Evolutionary conservation across 169 alveolate genomes (phyloP).

Genomic region (Plasmodium vinckei): DNA sequence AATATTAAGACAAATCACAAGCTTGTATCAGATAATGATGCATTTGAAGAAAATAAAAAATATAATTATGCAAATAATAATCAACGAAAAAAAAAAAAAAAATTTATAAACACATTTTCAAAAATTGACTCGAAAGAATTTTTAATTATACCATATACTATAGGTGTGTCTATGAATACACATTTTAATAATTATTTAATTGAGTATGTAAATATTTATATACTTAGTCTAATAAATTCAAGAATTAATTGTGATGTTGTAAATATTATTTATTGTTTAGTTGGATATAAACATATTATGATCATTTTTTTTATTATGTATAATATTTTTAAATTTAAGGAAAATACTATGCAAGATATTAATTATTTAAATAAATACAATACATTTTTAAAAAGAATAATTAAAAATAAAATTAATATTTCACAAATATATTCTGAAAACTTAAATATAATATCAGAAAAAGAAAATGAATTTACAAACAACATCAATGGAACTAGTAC

Average conservation of each 20-base stretch:
- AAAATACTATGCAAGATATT: constrained; percentile 21
- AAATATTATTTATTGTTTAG: constrained; percentile 21
- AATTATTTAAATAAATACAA: constrained; percentile 26
- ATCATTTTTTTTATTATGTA: constrained; percentile 36
- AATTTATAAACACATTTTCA: constrained; percentile 34
- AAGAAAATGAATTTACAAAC: too few relatives aligned
- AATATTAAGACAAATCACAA: constrained; percentile 47
- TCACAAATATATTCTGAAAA: constrained; percentile 1
- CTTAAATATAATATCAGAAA: too few relatives aligned
- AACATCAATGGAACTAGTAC: background rate
- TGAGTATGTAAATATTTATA: constrained; percentile 60
- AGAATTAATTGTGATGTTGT: constrained; percentile 58
- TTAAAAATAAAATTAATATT: background rate
- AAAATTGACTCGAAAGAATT: constrained; percentile 64
- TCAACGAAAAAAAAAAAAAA: constrained; percentile 22
- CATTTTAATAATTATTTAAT: constrained; percentile 64
- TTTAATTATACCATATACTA: constrained; percentile 60
- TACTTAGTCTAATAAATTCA: constrained; percentile 53
- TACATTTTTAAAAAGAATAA: constrained; percentile 14
- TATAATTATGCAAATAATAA: constrained; percentile 48
- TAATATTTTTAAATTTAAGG: constrained; percentile 44
- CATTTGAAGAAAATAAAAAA: constrained; percentile 34
- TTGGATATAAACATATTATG: constrained; percentile 60
- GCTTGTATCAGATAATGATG: constrained; percentile 5
- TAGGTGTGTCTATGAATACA: constrained; percentile 52